Evolutionary conservation across 441 rosid species (phyloP), one percentile per base, ranked within the genome.

Genomic region (Kokia cookei): DNA sequence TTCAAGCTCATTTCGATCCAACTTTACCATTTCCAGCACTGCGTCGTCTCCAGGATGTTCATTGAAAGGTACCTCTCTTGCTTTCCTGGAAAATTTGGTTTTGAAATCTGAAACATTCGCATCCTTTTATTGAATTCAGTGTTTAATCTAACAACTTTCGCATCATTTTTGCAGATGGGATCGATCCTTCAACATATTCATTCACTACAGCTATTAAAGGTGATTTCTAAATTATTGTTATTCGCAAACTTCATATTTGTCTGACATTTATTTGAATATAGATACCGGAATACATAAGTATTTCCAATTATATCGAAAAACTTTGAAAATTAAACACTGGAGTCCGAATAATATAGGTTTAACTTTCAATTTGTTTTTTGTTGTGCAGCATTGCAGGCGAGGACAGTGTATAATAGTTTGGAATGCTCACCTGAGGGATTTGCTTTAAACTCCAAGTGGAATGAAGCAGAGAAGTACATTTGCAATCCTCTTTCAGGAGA

Each of bases 31-130:
- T 83, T 91, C 99, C 54, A 95, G 95, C 83, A 88, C 98, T 71
- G 92, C 93, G n/a, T 95, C 99, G 15, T 95, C 98, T 81, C 99
- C 99, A 65, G 95, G 98, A 42, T 87, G 88, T 79, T 72, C 88
- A 64, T 77, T 85, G 26, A 84, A 78, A 84, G 98, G 97, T 88
- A 32, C 0, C 29, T 7, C n/a, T 2, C 40, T 10, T 2, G 10
- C 9, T 14, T 8, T 78, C 66, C 13, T 75, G 15, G 12, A 63
- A 35, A 40, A 14, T 0, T n/a, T 10, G 53, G 8, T 15, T 27
- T 60, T 35, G n/a, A 3, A 26, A 9, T 65, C 59, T 47, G 17
- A 64, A 69, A 42, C 9, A 59, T 15, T 15, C 42, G 4, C 35
- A 60, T 35, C 8, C 32, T 61, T 37, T 48, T 32, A 4, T 78